Evolutionary conservation across 192 early-diverging fungal species (phyloP), one percentile per base, ranked within the genome.

Genomic region (Spinellus fusiger): DNA sequence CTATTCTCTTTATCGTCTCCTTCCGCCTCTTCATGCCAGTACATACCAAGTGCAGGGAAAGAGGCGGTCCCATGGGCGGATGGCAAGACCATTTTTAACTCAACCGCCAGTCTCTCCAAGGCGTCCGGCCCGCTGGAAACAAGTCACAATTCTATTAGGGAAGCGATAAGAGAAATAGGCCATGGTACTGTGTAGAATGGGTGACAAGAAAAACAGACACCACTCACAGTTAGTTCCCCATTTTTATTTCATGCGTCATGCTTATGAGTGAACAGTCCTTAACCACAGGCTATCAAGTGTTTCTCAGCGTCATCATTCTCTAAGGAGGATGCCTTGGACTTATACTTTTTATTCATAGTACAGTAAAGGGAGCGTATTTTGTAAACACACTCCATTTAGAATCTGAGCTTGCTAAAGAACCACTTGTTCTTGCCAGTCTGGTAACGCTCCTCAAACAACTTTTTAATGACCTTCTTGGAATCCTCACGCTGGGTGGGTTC

Each of bases 341-440:
- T 44, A 44, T 44, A 44, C 40, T 3, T 44, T 44, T 44, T 37
- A n/a, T 44, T 44, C 18, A 44, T 44, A 44, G 40, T 44, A 44
- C 40, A 44, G 2, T 12, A 44, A 10, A 44, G 40, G 18, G 40
- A 44, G 40, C 13, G 10, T 2, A 44, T 44, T 18, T 18, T 44
- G 10, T 44, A 3, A 6, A 44, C 3, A 44, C 10, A 44, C 10
- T 44, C 18, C 40, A 44, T 55, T 90, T 89, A 92, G 86, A 93
- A 93, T 71, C 89, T 84, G 66, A 99, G 92, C 89, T 99, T 99
- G 82, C 89, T 88, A 85, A 99, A 99, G 93, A 99, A 99, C 97
- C 97, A 99, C 87, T 94, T 94, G 90, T 96, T 98, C 91, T 98
- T 99, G 80, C 97, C 97, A 70, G 84, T 82, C 74, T 90, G 86